A percentile compares a stretch with the other conserved stretches of the same genome.
Conservation (phyloP, 176 grass and related monocot species). For the Carex kokanica region DNA sequence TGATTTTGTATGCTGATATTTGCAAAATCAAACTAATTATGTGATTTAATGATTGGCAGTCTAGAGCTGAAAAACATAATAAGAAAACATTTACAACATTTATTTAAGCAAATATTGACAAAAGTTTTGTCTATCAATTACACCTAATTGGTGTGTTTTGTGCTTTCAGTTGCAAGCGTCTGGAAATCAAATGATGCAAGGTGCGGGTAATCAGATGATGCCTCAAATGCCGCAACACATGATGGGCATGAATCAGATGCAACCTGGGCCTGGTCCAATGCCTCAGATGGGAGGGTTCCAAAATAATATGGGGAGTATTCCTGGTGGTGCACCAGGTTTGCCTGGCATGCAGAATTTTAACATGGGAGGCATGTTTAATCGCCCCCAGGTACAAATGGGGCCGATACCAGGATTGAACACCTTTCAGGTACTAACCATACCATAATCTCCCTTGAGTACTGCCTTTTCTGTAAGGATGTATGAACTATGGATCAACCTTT, state of each 20-base stretch:
- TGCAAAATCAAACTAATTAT: background rate
- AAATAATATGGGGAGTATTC: conserved; percentile 68
- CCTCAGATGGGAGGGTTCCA: conserved; percentile 71
- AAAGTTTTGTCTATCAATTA: background rate
- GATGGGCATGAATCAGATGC: conserved; percentile 72
- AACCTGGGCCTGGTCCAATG: conserved; percentile 40
- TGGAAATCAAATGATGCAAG: conserved; percentile 54
- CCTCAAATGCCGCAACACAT: conserved; percentile 77
- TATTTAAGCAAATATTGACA: background rate
- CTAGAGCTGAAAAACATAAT: background rate
- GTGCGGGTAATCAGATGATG: conserved; percentile 70
- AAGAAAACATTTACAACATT: background rate
- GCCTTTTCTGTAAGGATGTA: background rate
- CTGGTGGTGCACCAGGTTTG: conserved; percentile 44
- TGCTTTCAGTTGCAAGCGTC: conserved; percentile 5
- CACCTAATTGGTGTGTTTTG: background rate
- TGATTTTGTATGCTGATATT: background rate
- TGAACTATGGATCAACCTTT: background rate
- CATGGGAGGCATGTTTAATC: conserved; percentile 74
- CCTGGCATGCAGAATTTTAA: conserved; percentile 71
- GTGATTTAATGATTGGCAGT: background rate
- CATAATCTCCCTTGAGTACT: background rate
- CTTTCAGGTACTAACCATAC: conserved; percentile 48
- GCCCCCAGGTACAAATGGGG: conserved; percentile 65
- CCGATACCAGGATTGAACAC: conserved; percentile 70